Evolutionary conservation across 768 basidiomycete genomes (phyloP).

Genomic region (Tephrocybe sp.): DNA sequence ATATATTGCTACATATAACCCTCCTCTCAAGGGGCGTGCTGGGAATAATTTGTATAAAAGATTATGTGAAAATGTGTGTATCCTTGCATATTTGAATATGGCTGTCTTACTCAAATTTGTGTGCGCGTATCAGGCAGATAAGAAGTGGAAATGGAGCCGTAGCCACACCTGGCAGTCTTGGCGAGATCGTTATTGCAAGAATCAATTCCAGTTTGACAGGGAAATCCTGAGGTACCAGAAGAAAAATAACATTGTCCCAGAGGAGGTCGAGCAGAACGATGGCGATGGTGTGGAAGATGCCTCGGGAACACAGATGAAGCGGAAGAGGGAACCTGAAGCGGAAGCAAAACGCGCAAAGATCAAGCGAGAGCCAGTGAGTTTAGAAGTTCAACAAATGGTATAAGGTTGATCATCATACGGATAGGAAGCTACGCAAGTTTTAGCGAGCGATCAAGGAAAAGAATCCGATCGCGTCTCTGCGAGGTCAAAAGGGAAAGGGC

Average conservation of each 20-base stretch:
- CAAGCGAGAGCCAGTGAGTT: conserved; percentile 5
- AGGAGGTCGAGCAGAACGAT: not conserved
- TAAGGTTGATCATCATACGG: not conserved
- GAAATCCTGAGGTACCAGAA: conserved; percentile 39
- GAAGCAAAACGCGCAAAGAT: conserved; percentile 8
- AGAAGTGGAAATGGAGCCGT: conserved; percentile 49
- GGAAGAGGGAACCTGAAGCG: conserved; percentile 9
- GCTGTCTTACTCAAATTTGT: not conserved
- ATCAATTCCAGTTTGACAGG: conserved; percentile 38
- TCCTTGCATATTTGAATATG: not conserved
- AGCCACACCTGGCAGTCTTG: conserved; percentile 60
- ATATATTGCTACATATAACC: conserved; percentile 50
- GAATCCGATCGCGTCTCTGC: not conserved
- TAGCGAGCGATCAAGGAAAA: not conserved
- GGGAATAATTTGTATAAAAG: conserved; percentile 44
- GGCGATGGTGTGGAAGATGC: not conserved
- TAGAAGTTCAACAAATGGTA: not conserved
- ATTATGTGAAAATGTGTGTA: conserved; percentile 46
- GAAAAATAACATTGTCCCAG: conserved; percentile 21
- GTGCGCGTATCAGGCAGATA: conserved; percentile 27
- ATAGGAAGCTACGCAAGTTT: not conserved
- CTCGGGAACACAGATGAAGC: conserved; percentile 5
- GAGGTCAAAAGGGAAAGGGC: not conserved
- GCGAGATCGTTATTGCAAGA: conserved; percentile 57
- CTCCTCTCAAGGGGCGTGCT: conserved; percentile 35